phyloP scores from a whole-genome alignment of 306 rosid genomes.

The Geum urbanum region DNA sequence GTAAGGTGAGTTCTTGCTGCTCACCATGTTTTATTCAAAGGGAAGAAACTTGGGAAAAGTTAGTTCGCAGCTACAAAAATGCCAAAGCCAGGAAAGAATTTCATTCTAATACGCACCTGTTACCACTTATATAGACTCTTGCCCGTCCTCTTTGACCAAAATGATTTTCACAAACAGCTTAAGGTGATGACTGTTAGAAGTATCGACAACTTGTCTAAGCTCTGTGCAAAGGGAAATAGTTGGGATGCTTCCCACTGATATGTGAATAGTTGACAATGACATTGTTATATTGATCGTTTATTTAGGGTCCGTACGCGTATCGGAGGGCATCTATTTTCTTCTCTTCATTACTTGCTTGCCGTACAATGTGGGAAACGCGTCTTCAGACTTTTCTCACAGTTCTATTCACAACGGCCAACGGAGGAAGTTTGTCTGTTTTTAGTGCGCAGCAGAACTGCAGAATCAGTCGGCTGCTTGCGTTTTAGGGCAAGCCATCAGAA shows the following conservation, averaged over 20 bases:
- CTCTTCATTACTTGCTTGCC: neutral
- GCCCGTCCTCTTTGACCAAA: too few relatives aligned
- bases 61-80: neutral
- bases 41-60: neutral
- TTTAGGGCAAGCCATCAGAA: neutral
- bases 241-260: neutral
- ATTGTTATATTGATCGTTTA: neutral
- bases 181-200: too few relatives aligned
- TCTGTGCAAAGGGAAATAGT: neutral
- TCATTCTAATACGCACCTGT: neutral
- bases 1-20: neutral
- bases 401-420: neutral
- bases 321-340: neutral
- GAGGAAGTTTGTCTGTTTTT: neutral
- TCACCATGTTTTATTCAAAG: conserved; percentile 1
- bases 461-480: neutral
- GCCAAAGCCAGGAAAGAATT: neutral
- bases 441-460: neutral
- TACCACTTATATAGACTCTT: neutral
- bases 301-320: neutral
- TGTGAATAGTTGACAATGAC: neutral
- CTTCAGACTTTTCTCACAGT: neutral
- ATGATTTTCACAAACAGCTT: too few relatives aligned
- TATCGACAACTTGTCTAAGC: neutral
- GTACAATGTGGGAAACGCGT: neutral